A percentile compares a stretch with the other conserved stretches of the same genome.
These are phyloP conservation scores for Gnetum montanum DNA, from an alignment of 75 land plant species.

Conservation along the genomic window DNA sequence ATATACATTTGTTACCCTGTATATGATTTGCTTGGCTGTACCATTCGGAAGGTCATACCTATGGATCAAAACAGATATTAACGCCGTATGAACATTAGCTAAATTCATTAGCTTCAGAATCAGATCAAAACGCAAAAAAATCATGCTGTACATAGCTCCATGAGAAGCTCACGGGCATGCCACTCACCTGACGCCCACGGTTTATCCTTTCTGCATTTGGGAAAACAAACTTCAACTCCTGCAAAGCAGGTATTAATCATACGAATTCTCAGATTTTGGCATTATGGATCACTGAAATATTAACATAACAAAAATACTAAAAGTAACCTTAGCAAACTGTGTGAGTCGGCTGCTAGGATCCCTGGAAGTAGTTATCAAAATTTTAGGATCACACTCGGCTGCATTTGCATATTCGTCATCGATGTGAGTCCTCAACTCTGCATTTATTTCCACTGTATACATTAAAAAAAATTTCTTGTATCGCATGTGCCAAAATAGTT, in stretches of 20 bases:
- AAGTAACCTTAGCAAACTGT: constrained; percentile 83
- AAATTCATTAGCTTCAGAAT: background rate
- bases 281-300: background rate
- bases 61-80: no score
- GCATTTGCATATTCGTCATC: constrained; percentile 99
- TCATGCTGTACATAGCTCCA: no score
- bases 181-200: constrained; percentile 82
- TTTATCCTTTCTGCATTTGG: constrained; percentile 90
- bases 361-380: constrained; percentile 86
- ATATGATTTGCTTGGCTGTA: no score
- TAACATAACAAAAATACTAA: background rate
- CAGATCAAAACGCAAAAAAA: background rate
- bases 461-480: background rate
- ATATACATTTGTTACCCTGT: no score
- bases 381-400: constrained; percentile 69
- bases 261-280: background rate
- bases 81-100: no score
- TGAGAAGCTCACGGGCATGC: no score
- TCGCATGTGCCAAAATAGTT: no score
- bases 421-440: constrained; percentile 57
- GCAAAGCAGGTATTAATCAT: background rate
- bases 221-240: constrained; percentile 85
- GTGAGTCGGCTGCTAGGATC: constrained; percentile 85
- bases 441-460: background rate
- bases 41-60: no score